Conservation (phyloP, 805 yeast genomes). For the Saitoella complicata region DNA sequence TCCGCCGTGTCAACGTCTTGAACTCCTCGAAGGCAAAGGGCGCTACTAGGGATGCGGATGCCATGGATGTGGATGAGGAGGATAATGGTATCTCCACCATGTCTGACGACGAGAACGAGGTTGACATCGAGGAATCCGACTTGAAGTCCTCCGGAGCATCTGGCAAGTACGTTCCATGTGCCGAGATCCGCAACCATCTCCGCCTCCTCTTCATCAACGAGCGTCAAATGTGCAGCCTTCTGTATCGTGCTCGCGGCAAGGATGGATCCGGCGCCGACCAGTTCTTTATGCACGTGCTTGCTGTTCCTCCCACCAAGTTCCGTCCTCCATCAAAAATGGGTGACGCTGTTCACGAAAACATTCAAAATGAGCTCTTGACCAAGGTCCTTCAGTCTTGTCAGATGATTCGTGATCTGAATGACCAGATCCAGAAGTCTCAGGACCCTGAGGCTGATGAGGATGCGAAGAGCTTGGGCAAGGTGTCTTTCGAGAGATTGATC, state of each 20-base stretch:
- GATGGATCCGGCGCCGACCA: conserved; percentile 40
- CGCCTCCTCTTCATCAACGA: conserved; percentile 63
- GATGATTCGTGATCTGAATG: conserved; percentile 71
- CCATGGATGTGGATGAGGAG: conserved; percentile 6
- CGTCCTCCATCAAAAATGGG: conserved; percentile 94
- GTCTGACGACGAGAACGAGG: conserved; percentile 12
- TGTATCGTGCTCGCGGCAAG: conserved; percentile 30
- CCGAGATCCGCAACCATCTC: conserved; percentile 70
- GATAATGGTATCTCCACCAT: conserved; percentile 8
- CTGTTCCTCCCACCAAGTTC: conserved; percentile 94
- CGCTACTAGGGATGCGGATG: conserved; percentile 2
- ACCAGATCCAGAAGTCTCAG: conserved; percentile 47
- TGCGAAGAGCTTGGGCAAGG: not conserved
- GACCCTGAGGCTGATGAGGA: not conserved
- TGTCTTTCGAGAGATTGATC: conserved; percentile 77
- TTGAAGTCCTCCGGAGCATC: conserved; percentile 27
- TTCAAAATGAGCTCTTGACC: conserved; percentile 77
- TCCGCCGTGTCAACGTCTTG: conserved; percentile 55
- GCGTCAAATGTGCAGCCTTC: conserved; percentile 44
- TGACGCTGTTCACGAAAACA: conserved; percentile 87
- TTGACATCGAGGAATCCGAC: conserved; percentile 19
- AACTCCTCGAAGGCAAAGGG: conserved; percentile 14
- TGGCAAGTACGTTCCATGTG: conserved; percentile 70
- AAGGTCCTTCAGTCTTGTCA: conserved; percentile 66
- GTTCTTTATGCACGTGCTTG: conserved; percentile 75